phyloP scores from a whole-genome alignment of 2,329 filamentous ascomycete species.

The Xylaria sp. region DNA sequence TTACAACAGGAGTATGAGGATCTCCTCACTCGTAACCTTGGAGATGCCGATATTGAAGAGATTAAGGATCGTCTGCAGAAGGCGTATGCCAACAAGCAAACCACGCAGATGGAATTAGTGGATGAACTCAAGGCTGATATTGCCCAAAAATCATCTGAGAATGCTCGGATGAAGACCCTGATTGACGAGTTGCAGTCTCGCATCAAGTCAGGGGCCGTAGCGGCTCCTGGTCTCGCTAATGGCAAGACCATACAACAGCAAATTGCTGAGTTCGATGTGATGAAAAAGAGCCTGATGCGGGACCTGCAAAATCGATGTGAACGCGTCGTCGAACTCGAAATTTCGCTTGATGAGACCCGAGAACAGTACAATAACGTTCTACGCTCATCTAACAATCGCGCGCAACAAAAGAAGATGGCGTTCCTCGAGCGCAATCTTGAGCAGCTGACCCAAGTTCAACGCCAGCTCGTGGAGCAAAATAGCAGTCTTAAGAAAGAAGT shows the following conservation, averaged over 20 bases:
- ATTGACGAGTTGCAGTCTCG: conserved; percentile 83
- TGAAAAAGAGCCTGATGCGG: conserved; percentile 99
- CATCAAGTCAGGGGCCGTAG: conserved; percentile 69
- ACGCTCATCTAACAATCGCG: conserved; percentile 94
- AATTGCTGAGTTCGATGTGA: conserved; percentile 97
- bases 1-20: conserved; percentile 88
- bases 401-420: conserved; percentile 99
- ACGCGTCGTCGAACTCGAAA: conserved; percentile 96
- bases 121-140: conserved; percentile 83
- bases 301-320: conserved; percentile 98
- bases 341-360: conserved; percentile 94
- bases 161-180: conserved; percentile 80
- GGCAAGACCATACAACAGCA: conserved; percentile 97
- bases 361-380: conserved; percentile 99
- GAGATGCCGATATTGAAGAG: conserved; percentile 82
- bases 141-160: conserved; percentile 81
- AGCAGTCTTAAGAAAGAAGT: conserved; percentile 98
- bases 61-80: conserved; percentile 83
- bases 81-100: conserved; percentile 79
- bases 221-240: conserved; percentile 72
- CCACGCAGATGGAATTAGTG: conserved; percentile 76
- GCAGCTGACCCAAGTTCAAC: conserved; percentile 95
- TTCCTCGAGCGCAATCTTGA: conserved; percentile 98
- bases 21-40: conserved; percentile 81
- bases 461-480: conserved; percentile 98